Base-by-base conservation (phyloP, 805 yeast genomes). In the Schizosaccharomyces osmophilus region DNA sequence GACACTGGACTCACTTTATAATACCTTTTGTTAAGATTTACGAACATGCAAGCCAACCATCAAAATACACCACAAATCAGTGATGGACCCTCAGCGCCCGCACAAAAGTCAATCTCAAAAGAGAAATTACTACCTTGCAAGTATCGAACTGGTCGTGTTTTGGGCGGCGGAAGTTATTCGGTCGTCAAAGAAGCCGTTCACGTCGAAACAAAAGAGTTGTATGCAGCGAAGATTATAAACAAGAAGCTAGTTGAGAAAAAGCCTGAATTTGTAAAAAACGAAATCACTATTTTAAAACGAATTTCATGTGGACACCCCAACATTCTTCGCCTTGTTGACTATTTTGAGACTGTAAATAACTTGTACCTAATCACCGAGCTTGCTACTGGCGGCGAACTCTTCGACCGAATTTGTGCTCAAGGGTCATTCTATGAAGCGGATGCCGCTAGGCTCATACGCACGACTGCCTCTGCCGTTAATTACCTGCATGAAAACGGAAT, bases 381-480 rank as follows among this genome's bases (percentile, higher is more conserved):
- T 58, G 86, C 87, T 51, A 58, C 61, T 15, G 84, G 85, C 17
- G 84, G 85, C 29, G 90, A 84, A 66, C 73, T 84, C 59, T 84
- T 81, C 67, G 84, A 82, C 65, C 72, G 79, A 42, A 79, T 84
- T 51, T 74, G 77, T 61, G 69, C 72, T 31, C 73, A 74, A 45
- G 78, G 77, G 3, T 72, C 74, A 59, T 72, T 80, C 61, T 74
- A 73, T 60, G 80, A 79, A 60, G 66, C 68, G 17, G 81, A 80
- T 63, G 80, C 82, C 1, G 74, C 73, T 11, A 75, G 75, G 6
- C 75, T 81, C 48, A 73, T 82, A 41, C 69, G 73, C 13, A 77
- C 79, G 62, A 71, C 84, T 26, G 69, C 79, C 1, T 74, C 79
- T 9, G 83, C 84, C 0, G 75, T 84, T 1, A 73, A 74, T 6